phyloP scores from a whole-genome alignment of 1,284 basidiomycete species.

The Stygiomarasmius scandens region DNA sequence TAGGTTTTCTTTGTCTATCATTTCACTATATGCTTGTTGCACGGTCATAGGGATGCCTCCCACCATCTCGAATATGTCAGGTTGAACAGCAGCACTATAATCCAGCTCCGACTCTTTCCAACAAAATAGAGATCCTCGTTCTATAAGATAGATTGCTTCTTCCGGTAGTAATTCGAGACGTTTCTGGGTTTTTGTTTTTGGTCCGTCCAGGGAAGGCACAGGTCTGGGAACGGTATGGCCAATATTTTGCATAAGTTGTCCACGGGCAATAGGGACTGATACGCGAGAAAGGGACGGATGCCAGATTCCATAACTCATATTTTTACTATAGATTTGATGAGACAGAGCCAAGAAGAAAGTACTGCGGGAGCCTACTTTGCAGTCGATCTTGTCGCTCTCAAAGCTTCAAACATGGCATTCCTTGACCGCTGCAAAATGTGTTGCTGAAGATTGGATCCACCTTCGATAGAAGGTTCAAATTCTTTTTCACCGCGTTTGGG shows the following conservation, averaged over 20 bases:
- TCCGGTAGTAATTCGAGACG: slow-evolving; percentile 89
- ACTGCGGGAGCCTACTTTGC: slow-evolving; percentile 56
- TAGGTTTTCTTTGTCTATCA: slow-evolving; percentile 79
- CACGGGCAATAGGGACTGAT: slow-evolving; percentile 70
- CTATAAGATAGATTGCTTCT: slow-evolving; percentile 91
- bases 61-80: slow-evolving; percentile 18
- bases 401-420: slow-evolving; percentile 82
- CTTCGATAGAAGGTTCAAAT: slow-evolving; percentile 81
- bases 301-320: slow-evolving; percentile 77
- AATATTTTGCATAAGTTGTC: slow-evolving; percentile 78
- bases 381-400: slow-evolving; percentile 73
- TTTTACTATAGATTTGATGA: slow-evolving; percentile 55
- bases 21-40: slow-evolving; percentile 85
- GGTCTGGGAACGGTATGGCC: slow-evolving; percentile 70
- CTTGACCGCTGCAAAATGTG: slow-evolving; percentile 74
- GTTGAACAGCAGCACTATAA: slow-evolving; percentile 21
- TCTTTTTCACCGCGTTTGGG: slow-evolving; percentile 96
- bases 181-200: slow-evolving; percentile 49
- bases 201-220: slow-evolving; percentile 29
- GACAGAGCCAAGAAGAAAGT: slow-evolving; percentile 4
- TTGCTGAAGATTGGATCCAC: slow-evolving; percentile 80
- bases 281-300: slow-evolving; percentile 63
- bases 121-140: slow-evolving; percentile 85
- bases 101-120: slow-evolving; percentile 55
- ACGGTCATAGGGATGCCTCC: slow-evolving; percentile 82